These are phyloP conservation scores for Brassica incana DNA, from an alignment of 345 rosid genomes.

Conservation along the genomic window DNA sequence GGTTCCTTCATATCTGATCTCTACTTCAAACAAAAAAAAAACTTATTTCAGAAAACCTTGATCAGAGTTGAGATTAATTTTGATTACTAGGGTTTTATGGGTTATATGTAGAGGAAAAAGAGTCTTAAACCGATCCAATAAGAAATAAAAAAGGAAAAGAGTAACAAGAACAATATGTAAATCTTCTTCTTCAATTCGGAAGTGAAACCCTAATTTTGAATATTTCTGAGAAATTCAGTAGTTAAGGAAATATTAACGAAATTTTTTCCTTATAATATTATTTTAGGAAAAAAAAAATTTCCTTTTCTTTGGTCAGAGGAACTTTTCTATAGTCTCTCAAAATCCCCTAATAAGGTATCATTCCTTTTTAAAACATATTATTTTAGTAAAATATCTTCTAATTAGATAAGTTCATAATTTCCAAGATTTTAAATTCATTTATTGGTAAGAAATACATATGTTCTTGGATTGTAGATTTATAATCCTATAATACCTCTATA, in stretches of 20 bases:
- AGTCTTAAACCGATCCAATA: neutral
- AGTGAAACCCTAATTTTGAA: neutral
- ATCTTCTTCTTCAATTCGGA: neutral
- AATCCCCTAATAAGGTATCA: neutral
- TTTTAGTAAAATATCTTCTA: neutral
- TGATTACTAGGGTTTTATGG: neutral
- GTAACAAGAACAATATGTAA: neutral
- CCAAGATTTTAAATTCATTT: neutral
- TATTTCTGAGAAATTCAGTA: too few relatives aligned
- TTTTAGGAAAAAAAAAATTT: neutral
- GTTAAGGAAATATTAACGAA: neutral
- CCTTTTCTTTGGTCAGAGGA: neutral
- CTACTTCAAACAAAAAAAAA: neutral
- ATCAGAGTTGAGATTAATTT: neutral
- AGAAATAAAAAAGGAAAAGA: neutral
- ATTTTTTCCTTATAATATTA: too few relatives aligned
- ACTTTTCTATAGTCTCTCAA: neutral
- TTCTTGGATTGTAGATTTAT: neutral
- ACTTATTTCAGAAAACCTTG: neutral
- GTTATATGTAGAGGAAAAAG: neutral
- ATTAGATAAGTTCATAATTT: neutral
- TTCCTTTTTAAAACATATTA: neutral
- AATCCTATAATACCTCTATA: neutral
- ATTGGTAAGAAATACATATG: neutral
- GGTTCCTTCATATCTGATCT: neutral